A percentile compares a stretch with the other conserved stretches of the same genome.
phyloP scores from a whole-genome alignment of 495 filamentous ascomycete species.

The Elaphomyces granulatus region DNA sequence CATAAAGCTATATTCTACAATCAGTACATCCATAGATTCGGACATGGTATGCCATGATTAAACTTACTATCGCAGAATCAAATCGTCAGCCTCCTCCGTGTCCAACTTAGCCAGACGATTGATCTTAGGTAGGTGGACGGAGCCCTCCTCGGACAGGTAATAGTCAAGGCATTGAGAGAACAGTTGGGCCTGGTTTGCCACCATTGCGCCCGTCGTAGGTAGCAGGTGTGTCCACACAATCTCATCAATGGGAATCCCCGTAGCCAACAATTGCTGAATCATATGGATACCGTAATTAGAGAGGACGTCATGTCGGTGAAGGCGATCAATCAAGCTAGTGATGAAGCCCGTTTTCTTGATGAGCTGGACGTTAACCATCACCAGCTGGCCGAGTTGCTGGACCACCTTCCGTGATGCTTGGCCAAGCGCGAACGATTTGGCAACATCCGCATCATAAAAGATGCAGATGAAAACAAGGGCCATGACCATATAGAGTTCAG shows the following conservation, averaged over 20 bases:
- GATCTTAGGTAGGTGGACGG: constrained; percentile 40
- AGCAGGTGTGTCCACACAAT: constrained; percentile 59
- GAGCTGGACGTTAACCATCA: constrained; percentile 47
- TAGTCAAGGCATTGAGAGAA: constrained; percentile 64
- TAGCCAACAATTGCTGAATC: constrained; percentile 50
- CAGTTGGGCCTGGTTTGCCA: constrained; percentile 57
- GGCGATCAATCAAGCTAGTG: constrained; percentile 27
- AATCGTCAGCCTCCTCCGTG: constrained; percentile 31
- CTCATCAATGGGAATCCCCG: constrained; percentile 43
- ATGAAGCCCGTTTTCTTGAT: constrained; percentile 37
- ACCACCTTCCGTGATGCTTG: constrained; percentile 39
- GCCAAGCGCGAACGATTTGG: constrained; percentile 46
- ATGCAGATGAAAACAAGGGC: constrained; percentile 45
- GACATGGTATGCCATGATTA: background rate
- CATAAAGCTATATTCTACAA: constrained; percentile 42
- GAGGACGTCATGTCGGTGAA: constrained; percentile 34
- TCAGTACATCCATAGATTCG: too few species aligned
- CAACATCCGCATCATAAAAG: constrained; percentile 52
- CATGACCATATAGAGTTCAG: constrained; percentile 45
- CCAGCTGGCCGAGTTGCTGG: constrained; percentile 43
- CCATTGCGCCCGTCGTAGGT: constrained; percentile 42
- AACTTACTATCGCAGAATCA: constrained; percentile 32
- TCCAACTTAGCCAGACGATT: constrained; percentile 36
- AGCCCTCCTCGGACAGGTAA: constrained; percentile 46
- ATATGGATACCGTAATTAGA: constrained; percentile 53